Conservation (phyloP, 495 filamentous ascomycete species). For the Neurospora cerealis region DNA sequence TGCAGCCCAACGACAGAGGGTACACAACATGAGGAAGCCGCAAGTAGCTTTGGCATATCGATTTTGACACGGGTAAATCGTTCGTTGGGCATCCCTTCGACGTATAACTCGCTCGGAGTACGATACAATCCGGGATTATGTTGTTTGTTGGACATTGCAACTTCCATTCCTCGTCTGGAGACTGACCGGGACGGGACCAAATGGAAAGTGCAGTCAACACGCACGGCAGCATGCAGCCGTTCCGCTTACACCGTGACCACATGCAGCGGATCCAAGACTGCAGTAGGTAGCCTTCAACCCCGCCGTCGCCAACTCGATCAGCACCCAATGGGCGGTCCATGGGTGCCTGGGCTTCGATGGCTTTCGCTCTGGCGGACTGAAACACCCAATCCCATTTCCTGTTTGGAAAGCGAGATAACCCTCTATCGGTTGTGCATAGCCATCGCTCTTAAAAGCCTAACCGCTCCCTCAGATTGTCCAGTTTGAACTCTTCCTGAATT, state of each 20-base stretch:
- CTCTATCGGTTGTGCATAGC: neutral
- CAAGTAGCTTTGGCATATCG: neutral
- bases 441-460: neutral
- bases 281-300: neutral
- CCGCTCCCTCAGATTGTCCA: neutral
- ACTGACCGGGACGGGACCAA: neutral
- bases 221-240: neutral
- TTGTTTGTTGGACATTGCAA: neutral
- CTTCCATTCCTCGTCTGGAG: neutral
- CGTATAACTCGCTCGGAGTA: neutral
- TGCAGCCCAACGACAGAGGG: neutral
- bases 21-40: neutral
- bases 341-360: neutral
- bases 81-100: neutral
- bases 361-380: neutral
- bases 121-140: neutral
- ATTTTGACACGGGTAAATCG: neutral
- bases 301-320: neutral
- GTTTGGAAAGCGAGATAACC: neutral
- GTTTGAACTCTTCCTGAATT: neutral
- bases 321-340: neutral
- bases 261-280: neutral
- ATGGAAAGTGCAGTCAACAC: neutral
- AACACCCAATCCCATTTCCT: neutral
- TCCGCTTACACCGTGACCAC: neutral